Evolutionary conservation across 2,329 filamentous ascomycete genomes (phyloP), one percentile per base, ranked within the genome.

Genomic region (Coleophoma cylindrospora): DNA sequence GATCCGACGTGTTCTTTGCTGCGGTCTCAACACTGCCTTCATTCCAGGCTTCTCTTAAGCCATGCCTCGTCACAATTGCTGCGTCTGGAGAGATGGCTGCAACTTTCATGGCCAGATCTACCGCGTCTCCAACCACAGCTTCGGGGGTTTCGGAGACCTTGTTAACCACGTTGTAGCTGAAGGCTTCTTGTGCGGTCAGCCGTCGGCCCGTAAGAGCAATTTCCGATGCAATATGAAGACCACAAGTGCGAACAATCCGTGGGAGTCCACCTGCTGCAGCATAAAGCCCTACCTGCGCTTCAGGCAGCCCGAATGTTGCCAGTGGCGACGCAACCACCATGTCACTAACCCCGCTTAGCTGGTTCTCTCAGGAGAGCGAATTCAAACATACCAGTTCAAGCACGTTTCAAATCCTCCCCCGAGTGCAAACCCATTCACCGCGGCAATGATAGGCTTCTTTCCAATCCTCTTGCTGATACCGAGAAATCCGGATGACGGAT

Each of bases 371-470:
- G 2, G 11, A 34, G 15, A n/a, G n/a, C 3, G 13, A 12, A 45
- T 10, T 9, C 19, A 12, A 14, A 43, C 50, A 34, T 49, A 62
- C 59, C 60, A 81, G 68, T 90, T 89, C 48, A 64, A 54, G 51
- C 57, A 59, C 21, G 91, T 89, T 71, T 92, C 88, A 69, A 88
- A 84, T 1, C 87, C 88, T 43, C 88, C 88, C 45, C 88, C 88
- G 32, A 88, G 74, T 41, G 85, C 87, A 36, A 86, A 73, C 3
- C 88, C 88, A 63, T 91, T 89, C n/a, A 91, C 84, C 1, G 87
- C 88, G 0, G 84, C 86, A 38, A 92, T 77, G 52, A 92, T 74
- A 6, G 88, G 88, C 62, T 92, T 92, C 66, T 80, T 82, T 43
- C 86, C 86, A 12, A 68, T 64, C 27, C 87, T 75, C 57, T 87